Evolutionary conservation across 2,329 filamentous ascomycete genomes (phyloP), one percentile per base, ranked within the genome.

Genomic region (Nigrospora osmanthi): DNA sequence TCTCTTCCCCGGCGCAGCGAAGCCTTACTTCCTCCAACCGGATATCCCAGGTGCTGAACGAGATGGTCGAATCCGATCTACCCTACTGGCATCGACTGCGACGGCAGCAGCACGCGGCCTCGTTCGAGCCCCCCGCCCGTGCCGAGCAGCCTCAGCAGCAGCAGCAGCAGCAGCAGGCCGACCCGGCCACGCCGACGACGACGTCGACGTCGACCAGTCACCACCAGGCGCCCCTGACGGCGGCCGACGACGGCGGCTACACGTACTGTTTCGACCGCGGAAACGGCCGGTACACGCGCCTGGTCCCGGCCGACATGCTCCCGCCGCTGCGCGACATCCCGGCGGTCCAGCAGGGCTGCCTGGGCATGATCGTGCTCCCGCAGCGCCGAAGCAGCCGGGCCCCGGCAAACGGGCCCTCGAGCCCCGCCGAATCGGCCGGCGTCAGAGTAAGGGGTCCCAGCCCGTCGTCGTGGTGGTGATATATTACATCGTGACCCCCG

Each of bases 251-350:
- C 13, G 28, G 46, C 32, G 54, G 58, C 13, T 73, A 68, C 45
- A 69, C 65, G 2, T 81, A 81, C 56, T 78, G 69, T 50, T 69
- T 75, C 43, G 69, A 73, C 42, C 60, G 78, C 7, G 71, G 71
- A 10, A 70, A 78, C 47, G 78, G 78, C 4, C 61, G 65, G 39
- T 74, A 69, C 47, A 80, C 78, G 6, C 66, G 72, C 3, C 68
- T 82, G 1, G 63, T 81, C 13, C 75, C 75, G 0, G 77, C 73
- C 0, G 78, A 82, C 49, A 64, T 69, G 61, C 59, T 81, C 11
- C 72, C 31, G 69, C 63, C 56, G 43, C 71, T 72, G 14, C 66
- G 55, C 34, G 59, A 70, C 38, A 61, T 81, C 5, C 69, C 72
- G 2, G 53, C 65, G 1, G 44, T 62, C 1, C 67, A 76, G 56